Conservation (phyloP, 345 rosid species). For the Noccaea caerulescens region DNA sequence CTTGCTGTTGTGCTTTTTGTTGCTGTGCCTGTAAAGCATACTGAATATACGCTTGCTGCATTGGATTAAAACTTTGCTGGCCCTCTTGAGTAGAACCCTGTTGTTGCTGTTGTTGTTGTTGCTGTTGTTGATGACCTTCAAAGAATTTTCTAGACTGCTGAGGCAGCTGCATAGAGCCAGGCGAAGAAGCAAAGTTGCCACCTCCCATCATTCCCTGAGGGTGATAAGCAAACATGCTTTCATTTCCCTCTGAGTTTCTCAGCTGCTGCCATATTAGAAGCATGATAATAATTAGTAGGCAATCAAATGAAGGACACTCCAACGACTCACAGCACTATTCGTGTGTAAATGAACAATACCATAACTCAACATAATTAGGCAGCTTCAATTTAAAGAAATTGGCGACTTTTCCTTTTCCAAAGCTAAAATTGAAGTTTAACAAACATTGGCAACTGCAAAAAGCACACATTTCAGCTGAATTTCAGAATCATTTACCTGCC, state of each 20-base stretch:
- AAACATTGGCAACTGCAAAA: not conserved
- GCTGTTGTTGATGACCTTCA: slow-evolving; percentile 71
- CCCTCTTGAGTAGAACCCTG: slow-evolving; percentile 66
- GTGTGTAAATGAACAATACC: not conserved
- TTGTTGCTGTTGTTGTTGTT: slow-evolving; percentile 32
- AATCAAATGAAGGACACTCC: not conserved
- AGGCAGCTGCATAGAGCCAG: slow-evolving; percentile 76
- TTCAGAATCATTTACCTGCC: slow-evolving; percentile 59
- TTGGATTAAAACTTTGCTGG: slow-evolving; percentile 71
- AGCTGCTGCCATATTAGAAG: slow-evolving; percentile 49
- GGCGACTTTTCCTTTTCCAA: slow-evolving; percentile 30
- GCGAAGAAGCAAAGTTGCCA: slow-evolving; percentile 61
- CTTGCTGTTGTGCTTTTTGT: slow-evolving; percentile 79
- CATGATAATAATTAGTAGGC: not conserved
- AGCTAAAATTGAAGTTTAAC: not conserved
- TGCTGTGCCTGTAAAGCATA: slow-evolving; percentile 76
- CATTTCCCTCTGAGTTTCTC: slow-evolving; percentile 79
- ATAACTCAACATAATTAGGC: slow-evolving; percentile 16
- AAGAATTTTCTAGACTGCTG: slow-evolving; percentile 83
- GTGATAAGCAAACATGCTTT: slow-evolving; percentile 74
- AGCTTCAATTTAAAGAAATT: slow-evolving; percentile 7
- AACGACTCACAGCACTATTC: not conserved
- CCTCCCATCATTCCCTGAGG: slow-evolving; percentile 77
- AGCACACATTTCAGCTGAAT: not conserved
- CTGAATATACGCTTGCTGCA: slow-evolving; percentile 88